Percentiles rank a stretch among this genome's conserved stretches.
Conservation (phyloP, 2,329 filamentous ascomycete species). For the Periconia digitata region DNA sequence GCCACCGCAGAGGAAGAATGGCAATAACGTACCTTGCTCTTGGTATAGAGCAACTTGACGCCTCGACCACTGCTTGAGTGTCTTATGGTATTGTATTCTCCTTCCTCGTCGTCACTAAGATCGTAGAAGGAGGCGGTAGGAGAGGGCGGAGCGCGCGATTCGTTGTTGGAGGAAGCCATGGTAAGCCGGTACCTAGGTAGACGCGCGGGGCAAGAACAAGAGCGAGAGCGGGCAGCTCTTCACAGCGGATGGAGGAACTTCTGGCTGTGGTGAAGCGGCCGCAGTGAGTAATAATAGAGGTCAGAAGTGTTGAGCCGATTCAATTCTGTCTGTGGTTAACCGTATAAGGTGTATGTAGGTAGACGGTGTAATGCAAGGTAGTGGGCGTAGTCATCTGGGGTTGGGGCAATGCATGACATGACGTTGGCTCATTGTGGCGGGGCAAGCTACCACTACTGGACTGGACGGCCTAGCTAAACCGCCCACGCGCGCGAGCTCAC, state of each 20-base stretch:
- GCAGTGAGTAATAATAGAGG: neutral
- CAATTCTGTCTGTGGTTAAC: neutral
- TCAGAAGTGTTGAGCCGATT: neutral
- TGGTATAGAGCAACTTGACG: conserved; percentile 91
- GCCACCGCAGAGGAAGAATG: conserved; percentile 14
- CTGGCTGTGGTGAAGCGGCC: neutral
- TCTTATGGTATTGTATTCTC: conserved; percentile 90
- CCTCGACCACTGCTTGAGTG: conserved; percentile 75
- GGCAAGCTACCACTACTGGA: no score
- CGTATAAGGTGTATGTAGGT: neutral
- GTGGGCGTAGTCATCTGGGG: neutral
- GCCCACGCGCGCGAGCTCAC: neutral
- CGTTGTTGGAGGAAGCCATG: conserved; percentile 31
- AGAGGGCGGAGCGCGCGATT: conserved; percentile 56
- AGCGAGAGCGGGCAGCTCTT: conserved; percentile 2
- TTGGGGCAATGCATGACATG: conserved; percentile 19
- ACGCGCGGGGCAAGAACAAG: conserved; percentile 22
- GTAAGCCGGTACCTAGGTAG: no score
- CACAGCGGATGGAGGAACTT: neutral
- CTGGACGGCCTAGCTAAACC: no score
- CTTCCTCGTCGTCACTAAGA: conserved; percentile 94
- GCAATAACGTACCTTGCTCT: conserved; percentile 75
- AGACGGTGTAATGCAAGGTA: neutral
- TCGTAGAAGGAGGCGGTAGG: conserved; percentile 91
- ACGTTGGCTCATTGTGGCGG: conserved; percentile 4